A percentile compares a stretch with the other conserved stretches of the same genome.
Conservation (phyloP, 495 filamentous ascomycete species). For the Hypoxylon intermedium region DNA sequence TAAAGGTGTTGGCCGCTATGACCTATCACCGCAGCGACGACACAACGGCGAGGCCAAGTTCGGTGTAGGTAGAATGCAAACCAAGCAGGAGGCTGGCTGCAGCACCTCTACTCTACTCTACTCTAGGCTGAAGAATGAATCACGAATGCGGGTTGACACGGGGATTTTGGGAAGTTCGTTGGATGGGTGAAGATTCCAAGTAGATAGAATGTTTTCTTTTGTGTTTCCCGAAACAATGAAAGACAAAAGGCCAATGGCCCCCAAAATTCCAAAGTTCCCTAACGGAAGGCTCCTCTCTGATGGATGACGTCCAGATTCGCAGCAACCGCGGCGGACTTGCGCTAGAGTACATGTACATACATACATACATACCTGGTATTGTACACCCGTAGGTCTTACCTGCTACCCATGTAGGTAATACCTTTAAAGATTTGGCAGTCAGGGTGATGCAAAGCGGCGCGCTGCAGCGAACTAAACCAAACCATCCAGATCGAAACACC, state of each 20-base stretch:
- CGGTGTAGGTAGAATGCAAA: too few species aligned
- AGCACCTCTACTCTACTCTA: too few species aligned
- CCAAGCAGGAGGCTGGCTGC: too few species aligned
- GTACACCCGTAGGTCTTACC: too few species aligned
- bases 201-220: slow-evolving; percentile 7
- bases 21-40: slow-evolving; percentile 13
- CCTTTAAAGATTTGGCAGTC: too few species aligned
- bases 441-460: too few species aligned
- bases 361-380: too few species aligned
- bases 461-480: too few species aligned
- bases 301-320: slow-evolving; percentile 38
- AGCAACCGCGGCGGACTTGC: neutral
- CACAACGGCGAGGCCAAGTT: neutral
- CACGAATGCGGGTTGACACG: slow-evolving; percentile 1
- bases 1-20: slow-evolving; percentile 5
- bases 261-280: slow-evolving; percentile 1
- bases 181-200: neutral
- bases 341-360: too few species aligned
- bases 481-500: too few species aligned
- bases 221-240: slow-evolving; percentile 27
- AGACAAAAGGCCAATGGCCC: slow-evolving; percentile 10
- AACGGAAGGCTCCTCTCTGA: slow-evolving; percentile 25
- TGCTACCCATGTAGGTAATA: too few species aligned
- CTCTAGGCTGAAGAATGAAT: too few species aligned
- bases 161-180: neutral